phyloP scores from a whole-genome alignment of 352 stramenopile genomes.

The Globisporangium canariense region DNA sequence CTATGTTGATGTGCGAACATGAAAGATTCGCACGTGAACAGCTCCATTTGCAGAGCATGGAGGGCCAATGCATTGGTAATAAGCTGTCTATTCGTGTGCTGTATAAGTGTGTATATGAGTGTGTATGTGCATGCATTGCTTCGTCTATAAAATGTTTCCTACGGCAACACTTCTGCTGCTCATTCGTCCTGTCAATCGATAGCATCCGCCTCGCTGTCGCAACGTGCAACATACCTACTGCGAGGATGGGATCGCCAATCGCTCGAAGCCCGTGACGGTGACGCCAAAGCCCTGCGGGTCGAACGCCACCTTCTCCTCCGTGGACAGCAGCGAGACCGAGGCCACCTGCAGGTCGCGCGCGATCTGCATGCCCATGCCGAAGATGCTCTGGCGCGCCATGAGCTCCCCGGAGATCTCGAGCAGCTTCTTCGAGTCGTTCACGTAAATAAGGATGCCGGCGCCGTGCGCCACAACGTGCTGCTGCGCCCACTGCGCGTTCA shows the following conservation, averaged over 20 bases:
- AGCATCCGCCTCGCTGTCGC: background rate
- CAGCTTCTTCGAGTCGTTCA: conserved; percentile 53
- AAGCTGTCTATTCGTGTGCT: background rate
- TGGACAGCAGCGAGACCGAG: conserved; percentile 54
- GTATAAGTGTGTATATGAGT: background rate
- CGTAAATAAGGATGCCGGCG: conserved; percentile 56
- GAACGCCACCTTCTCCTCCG: conserved; percentile 34
- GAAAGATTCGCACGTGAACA: no score
- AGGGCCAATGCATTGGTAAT: no score
- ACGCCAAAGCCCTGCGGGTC: conserved; percentile 70
- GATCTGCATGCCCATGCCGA: conserved; percentile 82
- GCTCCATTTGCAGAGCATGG: no score
- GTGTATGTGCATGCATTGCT: background rate
- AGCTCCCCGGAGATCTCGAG: conserved; percentile 77
- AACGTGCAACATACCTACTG: background rate
- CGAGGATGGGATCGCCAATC: conserved; percentile 8
- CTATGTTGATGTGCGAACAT: no score
- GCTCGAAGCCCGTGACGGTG: conserved; percentile 30
- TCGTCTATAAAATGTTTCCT: background rate
- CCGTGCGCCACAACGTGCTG: conserved; percentile 44
- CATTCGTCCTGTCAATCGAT: background rate
- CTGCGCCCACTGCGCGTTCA: conserved; percentile 71
- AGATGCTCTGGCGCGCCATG: conserved; percentile 83
- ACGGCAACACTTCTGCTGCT: background rate
- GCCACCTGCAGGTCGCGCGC: conserved; percentile 44